phyloP scores from a whole-genome alignment of 176 grass and related monocot species.

The Juncus effusus region DNA sequence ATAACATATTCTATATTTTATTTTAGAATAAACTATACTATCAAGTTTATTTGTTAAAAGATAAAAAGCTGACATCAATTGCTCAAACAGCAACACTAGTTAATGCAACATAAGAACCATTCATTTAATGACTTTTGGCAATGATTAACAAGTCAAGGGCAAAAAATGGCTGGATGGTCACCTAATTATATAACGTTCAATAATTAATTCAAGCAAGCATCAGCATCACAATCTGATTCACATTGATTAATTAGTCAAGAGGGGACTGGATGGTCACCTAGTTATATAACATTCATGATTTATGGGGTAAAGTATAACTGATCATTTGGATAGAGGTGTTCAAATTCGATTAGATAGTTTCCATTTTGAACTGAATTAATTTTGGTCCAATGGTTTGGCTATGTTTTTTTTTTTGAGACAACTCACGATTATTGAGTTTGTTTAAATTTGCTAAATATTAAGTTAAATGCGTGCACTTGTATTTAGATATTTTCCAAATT shows the following conservation, averaged over 20 bases:
- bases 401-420: no score
- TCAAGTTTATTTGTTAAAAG: not conserved
- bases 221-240: not conserved
- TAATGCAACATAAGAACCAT: slow-evolving; percentile 10
- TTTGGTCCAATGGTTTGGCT: no score
- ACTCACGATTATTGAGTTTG: no score
- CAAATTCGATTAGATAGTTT: no score
- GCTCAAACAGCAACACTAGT: not conserved
- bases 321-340: no score
- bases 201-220: not conserved
- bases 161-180: slow-evolving; percentile 12
- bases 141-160: not conserved
- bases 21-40: no score
- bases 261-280: slow-evolving; percentile 13
- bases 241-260: slow-evolving; percentile 1
- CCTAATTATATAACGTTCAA: slow-evolving; percentile 8
- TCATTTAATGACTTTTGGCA: not conserved
- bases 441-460: no score
- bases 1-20: no score
- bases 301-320: no score
- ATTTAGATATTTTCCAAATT: no score
- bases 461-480: no score
- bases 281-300: not conserved
- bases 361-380: no score
- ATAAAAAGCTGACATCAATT: not conserved